Base-by-base conservation (phyloP, 805 yeast genomes). In the Soucietia sequanensis region DNA sequence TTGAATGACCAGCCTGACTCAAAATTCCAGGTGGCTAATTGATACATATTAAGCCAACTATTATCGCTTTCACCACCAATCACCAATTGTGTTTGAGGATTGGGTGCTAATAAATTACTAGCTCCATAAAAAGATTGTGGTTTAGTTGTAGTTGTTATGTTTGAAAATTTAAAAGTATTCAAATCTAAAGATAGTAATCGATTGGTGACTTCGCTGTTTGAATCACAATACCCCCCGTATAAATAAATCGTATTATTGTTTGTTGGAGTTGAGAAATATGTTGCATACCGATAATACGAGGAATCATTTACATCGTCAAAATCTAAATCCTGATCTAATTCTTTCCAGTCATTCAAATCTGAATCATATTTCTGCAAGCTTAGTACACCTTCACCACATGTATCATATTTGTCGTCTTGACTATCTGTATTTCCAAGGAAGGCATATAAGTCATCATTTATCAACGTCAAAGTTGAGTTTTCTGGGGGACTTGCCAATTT, bases 1-100 rank as follows among this genome's bases (percentile, higher is more conserved):
- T 57, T 44, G 52, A 78, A 84, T 3, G 84, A 72, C 95, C 95
- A 86, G 0, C 73, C 73, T 6, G 84, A 61, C 31, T 68, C 65
- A 41, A 76, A 78, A 46, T 79, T 80, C 85, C 89, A 84, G 2
- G 81, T 56, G 0, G 93, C 91, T 13, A 83, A 60, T 56, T 84
- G 93, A 46, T 72, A 71, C 80, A 84, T 75, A 42, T 76, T 74
- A 23, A 84, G 74, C 88, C 90, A 84, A 0, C 88, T 88, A 2
- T 60, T 47, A 5, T 54, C 46, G 3, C 85, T 72, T 34, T 65
- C 66, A 3, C 95, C 95, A 0, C 93, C 95, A 27, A 85, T 61
- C 3, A 85, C 53, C 23, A 80, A 54, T 42, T 68, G 75, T 3
- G 74, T 61, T 34, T 61, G 68, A 7, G 76, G 68, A 20, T 65